A percentile compares a stretch with the other conserved stretches of the same genome.
phyloP scores from a whole-genome alignment of 1,284 basidiomycete species.

The Crocinoboletus sp. region DNA sequence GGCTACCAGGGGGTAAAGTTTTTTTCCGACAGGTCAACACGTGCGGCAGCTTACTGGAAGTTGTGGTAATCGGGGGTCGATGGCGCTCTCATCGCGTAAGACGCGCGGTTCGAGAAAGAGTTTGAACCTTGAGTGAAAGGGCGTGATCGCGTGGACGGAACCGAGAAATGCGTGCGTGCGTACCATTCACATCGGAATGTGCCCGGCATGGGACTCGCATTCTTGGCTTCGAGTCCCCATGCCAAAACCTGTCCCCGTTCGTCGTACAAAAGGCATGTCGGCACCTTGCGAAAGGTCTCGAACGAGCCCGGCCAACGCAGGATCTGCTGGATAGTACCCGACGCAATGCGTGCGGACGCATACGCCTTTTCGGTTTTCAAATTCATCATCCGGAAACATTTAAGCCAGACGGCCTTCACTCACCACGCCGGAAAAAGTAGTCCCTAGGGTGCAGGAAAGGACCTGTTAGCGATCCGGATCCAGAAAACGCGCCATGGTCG shows the following conservation, averaged over 20 bases:
- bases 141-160: not conserved
- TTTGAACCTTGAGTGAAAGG: slow-evolving; percentile 55
- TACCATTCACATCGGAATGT: slow-evolving; percentile 69
- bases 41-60: slow-evolving; percentile 52
- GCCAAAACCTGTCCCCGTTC: slow-evolving; percentile 62
- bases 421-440: slow-evolving; percentile 79
- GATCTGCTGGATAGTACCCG: slow-evolving; percentile 72
- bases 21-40: not conserved
- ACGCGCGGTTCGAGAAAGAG: slow-evolving; percentile 75
- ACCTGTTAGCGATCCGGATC: slow-evolving; percentile 2
- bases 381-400: no score
- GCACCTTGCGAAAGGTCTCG: slow-evolving; percentile 78
- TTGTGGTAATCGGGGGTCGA: slow-evolving; percentile 73
- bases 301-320: slow-evolving; percentile 74
- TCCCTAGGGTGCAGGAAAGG: slow-evolving; percentile 42
- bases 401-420: no score
- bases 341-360: slow-evolving; percentile 76
- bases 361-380: slow-evolving; percentile 54
- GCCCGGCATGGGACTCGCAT: slow-evolving; percentile 60
- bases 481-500: not conserved
- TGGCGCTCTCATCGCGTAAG: slow-evolving; percentile 58
- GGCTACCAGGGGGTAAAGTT: slow-evolving; percentile 38
- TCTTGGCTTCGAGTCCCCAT: slow-evolving; percentile 81
- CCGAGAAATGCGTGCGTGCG: not conserved
- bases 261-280: slow-evolving; percentile 74